Conservation (phyloP, 768 basidiomycete species). For the Kwoniella europaea region DNA sequence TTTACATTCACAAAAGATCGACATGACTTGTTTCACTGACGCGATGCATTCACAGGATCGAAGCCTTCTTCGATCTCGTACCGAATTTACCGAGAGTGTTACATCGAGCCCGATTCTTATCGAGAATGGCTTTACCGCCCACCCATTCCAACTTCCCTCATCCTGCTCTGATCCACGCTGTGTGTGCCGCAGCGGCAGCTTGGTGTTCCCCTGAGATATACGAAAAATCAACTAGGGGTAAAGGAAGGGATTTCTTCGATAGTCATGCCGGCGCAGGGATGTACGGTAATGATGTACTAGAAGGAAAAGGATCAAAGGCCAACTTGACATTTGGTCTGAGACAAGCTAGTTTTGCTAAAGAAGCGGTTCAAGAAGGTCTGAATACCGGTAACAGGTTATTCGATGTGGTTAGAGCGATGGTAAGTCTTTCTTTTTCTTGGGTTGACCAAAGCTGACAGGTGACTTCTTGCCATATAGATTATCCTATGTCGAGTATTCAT, state of each 20-base stretch:
- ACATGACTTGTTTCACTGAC: not conserved
- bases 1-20: not conserved
- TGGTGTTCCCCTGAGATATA: conserved; percentile 44
- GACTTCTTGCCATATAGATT: conserved; percentile 22
- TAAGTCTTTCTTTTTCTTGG: conserved; percentile 1
- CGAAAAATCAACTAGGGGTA: conserved; percentile 20
- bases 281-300: conserved; percentile 8
- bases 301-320: conserved; percentile 4
- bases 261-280: not conserved
- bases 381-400: conserved; percentile 52
- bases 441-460: not conserved
- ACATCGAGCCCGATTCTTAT: conserved; percentile 71
- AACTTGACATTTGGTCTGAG: conserved; percentile 30
- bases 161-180: conserved; percentile 74
- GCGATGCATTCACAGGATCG: conserved; percentile 63
- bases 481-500: conserved; percentile 49
- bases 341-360: conserved; percentile 44
- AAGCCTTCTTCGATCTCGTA: conserved; percentile 79
- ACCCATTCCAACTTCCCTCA: conserved; percentile 77
- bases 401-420: conserved; percentile 53
- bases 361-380: conserved; percentile 44
- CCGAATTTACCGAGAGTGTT: conserved; percentile 75
- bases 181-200: conserved; percentile 75
- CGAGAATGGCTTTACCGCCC: conserved; percentile 69
- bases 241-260: conserved; percentile 17